Conservation (phyloP, 2,329 filamentous ascomycete species). For the Colletotrichum sp. region DNA sequence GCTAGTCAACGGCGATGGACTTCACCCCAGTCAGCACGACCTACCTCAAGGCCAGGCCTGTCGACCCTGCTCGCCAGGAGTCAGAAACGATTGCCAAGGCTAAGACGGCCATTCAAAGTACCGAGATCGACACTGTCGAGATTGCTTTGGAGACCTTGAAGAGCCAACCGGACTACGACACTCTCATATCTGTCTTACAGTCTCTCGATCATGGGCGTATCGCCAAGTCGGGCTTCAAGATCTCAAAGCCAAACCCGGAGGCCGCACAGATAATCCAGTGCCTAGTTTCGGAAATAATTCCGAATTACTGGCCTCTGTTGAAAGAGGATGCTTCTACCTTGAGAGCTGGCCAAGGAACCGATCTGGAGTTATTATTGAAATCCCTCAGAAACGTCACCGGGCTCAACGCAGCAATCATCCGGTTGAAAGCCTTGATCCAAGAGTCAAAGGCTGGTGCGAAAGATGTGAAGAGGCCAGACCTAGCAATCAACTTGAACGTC, state of each 20-base stretch:
- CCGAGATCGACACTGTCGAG: constrained; percentile 36
- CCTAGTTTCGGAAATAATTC: constrained; percentile 75
- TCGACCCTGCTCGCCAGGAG: constrained; percentile 43
- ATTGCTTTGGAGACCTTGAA: constrained; percentile 66
- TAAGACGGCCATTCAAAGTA: not conserved
- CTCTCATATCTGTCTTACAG: constrained; percentile 55
- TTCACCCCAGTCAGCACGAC: constrained; percentile 60
- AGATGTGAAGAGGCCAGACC: constrained; percentile 43
- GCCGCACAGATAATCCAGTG: constrained; percentile 77
- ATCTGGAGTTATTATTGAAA: constrained; percentile 58
- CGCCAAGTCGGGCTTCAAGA: constrained; percentile 48
- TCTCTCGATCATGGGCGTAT: constrained; percentile 48
- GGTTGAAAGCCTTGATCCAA: constrained; percentile 67
- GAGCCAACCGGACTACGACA: constrained; percentile 65
- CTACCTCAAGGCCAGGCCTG: constrained; percentile 44
- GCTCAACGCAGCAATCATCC: constrained; percentile 76
- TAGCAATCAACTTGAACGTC: constrained; percentile 47
- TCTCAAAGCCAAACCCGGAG: constrained; percentile 68
- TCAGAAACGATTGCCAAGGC: constrained; percentile 29
- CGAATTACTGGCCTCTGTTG: constrained; percentile 80
- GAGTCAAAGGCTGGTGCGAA: constrained; percentile 47
- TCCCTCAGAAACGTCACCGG: constrained; percentile 78
- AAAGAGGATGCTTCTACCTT: constrained; percentile 42
- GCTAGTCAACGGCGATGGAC: constrained; percentile 49
- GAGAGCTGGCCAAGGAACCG: constrained; percentile 29